phyloP scores from a whole-genome alignment of 2,329 filamentous ascomycete genomes.

The Tolypocladium inflatum region DNA sequence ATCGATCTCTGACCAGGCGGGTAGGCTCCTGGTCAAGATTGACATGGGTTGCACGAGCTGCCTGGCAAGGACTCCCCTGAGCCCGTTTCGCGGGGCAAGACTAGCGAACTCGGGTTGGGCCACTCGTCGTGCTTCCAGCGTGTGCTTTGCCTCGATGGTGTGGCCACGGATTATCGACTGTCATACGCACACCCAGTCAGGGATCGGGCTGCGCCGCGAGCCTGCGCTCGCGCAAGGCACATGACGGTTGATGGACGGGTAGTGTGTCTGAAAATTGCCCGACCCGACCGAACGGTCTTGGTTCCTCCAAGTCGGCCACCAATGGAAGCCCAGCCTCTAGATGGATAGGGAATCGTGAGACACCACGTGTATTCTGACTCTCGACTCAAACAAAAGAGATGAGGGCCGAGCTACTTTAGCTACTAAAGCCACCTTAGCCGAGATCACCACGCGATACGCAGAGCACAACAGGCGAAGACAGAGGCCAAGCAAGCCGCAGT shows the following conservation, averaged over 20 bases:
- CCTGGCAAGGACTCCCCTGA: no score
- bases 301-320: not conserved
- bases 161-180: no score
- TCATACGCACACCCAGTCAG: not conserved
- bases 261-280: not conserved
- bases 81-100: no score
- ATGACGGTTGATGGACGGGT: not conserved
- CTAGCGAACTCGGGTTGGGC: no score
- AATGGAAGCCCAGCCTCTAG: not conserved
- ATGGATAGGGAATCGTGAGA: not conserved
- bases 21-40: no score
- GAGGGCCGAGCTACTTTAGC: not conserved
- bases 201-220: not conserved
- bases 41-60: no score
- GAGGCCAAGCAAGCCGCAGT: not conserved
- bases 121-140: no score
- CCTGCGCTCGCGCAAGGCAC: not conserved
- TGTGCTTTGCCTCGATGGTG: no score
- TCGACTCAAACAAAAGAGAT: not conserved
- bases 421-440: no score
- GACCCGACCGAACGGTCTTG: not conserved
- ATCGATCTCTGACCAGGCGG: no score
- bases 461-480: not conserved
- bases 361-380: not conserved
- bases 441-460: not conserved